Base-by-base conservation (phyloP, 169 alveolate genomes). In the Plasmodium knowlesi region DNA sequence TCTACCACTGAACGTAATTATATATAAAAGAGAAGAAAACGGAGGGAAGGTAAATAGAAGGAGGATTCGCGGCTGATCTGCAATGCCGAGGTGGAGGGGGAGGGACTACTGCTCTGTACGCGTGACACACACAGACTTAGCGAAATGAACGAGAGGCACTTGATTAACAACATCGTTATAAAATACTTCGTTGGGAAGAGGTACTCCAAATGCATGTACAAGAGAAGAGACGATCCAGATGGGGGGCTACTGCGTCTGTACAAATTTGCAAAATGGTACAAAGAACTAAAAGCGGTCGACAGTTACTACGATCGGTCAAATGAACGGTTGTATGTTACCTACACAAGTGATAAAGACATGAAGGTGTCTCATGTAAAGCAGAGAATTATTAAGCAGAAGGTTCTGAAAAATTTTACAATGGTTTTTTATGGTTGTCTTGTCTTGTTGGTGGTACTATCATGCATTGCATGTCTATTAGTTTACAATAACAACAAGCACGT, bases 61-160 rank as follows among this genome's bases (percentile, higher is more conserved):
- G 57, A 50, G 22, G 3, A 12, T 19, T 16, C 25, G 22, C 25
- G 25, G 9, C 61, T 16, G 25, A 50, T 50, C 61, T 50, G 25
- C 22, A 19, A 10, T 3, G 61, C 5, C n/a, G 1, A 16, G 0
- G 25, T 14, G 61, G 22, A 14, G 14, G 61, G 61, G 1, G 14
- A 12, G 14, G 61, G 22, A 46, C 6, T 12, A 46, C 39, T 10
- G 0, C 6, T 50, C 61, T 0, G 22, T 5, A 5, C 57, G 6
- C 9, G 61, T 50, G 61, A 12, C 9, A 41, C 12, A 2, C 25
- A 12, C 3, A 67, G 12, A 67, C 6, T 5, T 12, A 30, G 19
- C 25, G 43, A 25, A 25, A 85, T 85, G 93, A 76, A 85, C 67
- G 86, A 85, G 41, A 22, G 76, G n/a, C 79, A 50, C 32, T n/a